Evolutionary conservation across 2,329 filamentous ascomycete species (phyloP).

Genomic region (Thielaviopsis populi): DNA sequence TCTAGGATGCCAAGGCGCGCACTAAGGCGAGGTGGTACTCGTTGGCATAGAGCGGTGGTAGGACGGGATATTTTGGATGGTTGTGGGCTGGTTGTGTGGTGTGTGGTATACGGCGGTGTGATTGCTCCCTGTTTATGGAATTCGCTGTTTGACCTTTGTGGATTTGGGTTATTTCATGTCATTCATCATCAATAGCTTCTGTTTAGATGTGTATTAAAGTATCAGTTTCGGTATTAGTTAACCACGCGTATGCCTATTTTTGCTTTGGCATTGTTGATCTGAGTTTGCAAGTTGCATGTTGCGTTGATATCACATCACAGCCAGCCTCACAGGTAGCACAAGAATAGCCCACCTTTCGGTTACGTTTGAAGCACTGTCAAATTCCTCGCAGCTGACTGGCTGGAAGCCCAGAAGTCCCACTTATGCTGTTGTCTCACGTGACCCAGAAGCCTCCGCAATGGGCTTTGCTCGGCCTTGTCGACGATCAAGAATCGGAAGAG

Average conservation of each 20-base stretch:
- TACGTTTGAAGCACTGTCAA: not conserved
- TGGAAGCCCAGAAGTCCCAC: not conserved
- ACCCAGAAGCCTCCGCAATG: not conserved
- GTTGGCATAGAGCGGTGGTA: not conserved
- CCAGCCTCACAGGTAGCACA: not conserved
- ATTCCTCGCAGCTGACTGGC: not conserved
- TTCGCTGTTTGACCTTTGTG: no score
- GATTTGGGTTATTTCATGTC: no score
- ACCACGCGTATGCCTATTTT: no score
- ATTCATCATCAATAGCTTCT: no score
- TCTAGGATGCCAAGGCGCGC: conserved; percentile 8
- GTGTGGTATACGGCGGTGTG: no score
- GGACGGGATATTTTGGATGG: not conserved
- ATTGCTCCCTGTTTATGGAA: no score
- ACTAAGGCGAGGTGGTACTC: conserved; percentile 8
- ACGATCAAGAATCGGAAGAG: conserved; percentile 13
- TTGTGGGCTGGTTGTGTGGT: not conserved
- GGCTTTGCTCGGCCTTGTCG: not conserved
- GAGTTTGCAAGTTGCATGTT: no score
- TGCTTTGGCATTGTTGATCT: no score
- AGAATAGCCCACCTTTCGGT: not conserved
- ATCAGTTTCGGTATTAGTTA: no score
- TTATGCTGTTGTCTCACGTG: not conserved
- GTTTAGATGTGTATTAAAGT: no score
- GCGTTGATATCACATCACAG: not conserved